Evolutionary conservation across 139 green algal genomes (phyloP), one percentile per base, ranked within the genome.

Genomic region (Closterium sp.): DNA sequence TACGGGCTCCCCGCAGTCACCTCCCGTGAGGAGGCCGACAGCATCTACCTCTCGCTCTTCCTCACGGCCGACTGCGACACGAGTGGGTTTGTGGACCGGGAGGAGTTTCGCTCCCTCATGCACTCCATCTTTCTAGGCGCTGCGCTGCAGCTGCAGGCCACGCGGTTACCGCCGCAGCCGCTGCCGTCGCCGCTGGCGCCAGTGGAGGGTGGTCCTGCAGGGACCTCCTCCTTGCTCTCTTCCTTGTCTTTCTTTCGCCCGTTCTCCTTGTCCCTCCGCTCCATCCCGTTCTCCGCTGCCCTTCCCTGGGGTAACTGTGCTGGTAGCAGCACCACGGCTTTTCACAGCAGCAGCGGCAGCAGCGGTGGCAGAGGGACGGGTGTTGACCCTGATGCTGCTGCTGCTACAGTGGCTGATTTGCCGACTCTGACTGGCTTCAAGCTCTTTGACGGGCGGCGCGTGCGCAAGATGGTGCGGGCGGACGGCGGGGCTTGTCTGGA

Each of bases 1-100:
- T 93, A 70, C 88, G 90, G 90, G 22, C 87, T 93, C 11, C 90
- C 90, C 1, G n/a, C 28, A 31, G 27, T 45, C 4, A 21, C 28
- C 24, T 28, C 42, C 5, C 28, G 27, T 9, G 88, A 90, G 17
- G 62, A 93, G 13, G 32, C 32, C 10, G 90, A 93, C 24, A 42
- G 24, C 28, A 85, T 93, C 70, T 93, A 89, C 90, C 38, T n/a
- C 28, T 34, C 27, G 27, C 38, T 93, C 42, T 93, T 93, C 88
- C 27, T 32, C 27, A 31, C 87, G 19, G 90, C 88, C 9, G 90
- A 93, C 88, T 93, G 30, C 28, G 90, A 93, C 88, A n/a, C 42
- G 1, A 93, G 31, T n/a, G 90, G 90, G 27, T 85, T 93, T 31
- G 88, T 93, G 32, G 88, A 93, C 31, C 13, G 93, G 88, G 88